phyloP scores from a whole-genome alignment of 2,329 filamentous ascomycete species.

The Aspergillus pseudotamarii region DNA sequence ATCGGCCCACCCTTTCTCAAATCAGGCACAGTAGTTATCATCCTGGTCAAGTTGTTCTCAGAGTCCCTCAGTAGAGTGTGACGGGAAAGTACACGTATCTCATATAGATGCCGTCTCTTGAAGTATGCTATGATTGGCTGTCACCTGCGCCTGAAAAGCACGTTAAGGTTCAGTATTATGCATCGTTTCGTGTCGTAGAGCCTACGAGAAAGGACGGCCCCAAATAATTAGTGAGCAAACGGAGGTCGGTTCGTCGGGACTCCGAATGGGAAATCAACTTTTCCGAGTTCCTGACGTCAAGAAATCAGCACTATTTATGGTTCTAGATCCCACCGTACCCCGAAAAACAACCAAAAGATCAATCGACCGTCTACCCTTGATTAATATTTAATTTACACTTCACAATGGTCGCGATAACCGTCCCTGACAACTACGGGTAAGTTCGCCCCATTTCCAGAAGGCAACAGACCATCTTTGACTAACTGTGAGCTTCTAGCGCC shows the following conservation, averaged over 20 bases:
- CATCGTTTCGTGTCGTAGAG: background rate
- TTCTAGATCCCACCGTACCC: background rate
- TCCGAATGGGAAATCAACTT: slow-evolving; percentile 2
- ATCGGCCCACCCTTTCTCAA: background rate
- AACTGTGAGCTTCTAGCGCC: slow-evolving; percentile 45
- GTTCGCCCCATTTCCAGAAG: slow-evolving; percentile 11
- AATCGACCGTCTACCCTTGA: background rate
- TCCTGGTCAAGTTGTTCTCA: background rate
- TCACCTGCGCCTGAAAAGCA: background rate
- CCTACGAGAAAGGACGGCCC: background rate
- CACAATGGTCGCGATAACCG: slow-evolving; percentile 45
- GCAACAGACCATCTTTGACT: background rate
- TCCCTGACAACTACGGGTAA: slow-evolving; percentile 55
- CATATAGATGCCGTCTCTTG: background rate
- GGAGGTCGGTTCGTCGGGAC: background rate
- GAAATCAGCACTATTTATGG: background rate
- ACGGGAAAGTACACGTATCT: background rate
- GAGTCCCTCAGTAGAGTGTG: background rate
- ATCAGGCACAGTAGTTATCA: background rate
- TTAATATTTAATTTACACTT: background rate
- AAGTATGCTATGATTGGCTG: background rate
- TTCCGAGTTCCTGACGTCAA: slow-evolving; percentile 2
- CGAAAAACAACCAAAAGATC: background rate
- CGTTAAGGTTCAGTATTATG: background rate
- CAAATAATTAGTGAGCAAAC: background rate